Percentiles rank a stretch among this genome's conserved stretches.
Evolutionary conservation across 2,329 filamentous ascomycete species (phyloP).

Genomic region (Hymenoscyphus salicellus): DNA sequence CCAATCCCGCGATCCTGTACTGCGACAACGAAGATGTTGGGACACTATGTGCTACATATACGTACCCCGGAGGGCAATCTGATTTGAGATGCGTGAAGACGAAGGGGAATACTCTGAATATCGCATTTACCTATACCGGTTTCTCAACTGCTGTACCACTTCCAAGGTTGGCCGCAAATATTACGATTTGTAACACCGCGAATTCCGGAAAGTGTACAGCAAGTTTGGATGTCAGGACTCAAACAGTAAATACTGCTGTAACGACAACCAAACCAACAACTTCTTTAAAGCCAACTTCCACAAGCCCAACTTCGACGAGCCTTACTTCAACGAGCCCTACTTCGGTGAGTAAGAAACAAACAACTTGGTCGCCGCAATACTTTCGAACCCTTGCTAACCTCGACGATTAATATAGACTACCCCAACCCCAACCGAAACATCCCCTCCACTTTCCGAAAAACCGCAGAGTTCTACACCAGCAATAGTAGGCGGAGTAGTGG

Average conservation of each 20-base stretch:
- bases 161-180: neutral
- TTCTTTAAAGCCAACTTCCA: neutral
- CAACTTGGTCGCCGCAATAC: too few relatives aligned
- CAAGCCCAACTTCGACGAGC: neutral
- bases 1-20: neutral
- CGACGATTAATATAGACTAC: neutral
- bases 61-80: slow-evolving; percentile 5
- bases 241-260: neutral
- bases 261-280: neutral
- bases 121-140: slow-evolving; percentile 6
- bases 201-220: neutral
- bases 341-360: neutral
- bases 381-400: neutral
- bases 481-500: slow-evolving; percentile 2
- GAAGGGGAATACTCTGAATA: neutral
- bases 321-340: neutral
- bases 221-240: neutral
- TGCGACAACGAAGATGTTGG: neutral
- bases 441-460: neutral
- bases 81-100: slow-evolving; percentile 10
- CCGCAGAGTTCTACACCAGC: slow-evolving; percentile 1
- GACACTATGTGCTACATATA: slow-evolving; percentile 10
- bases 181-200: neutral
- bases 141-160: slow-evolving; percentile 9
- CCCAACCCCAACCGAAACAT: neutral